Percentiles rank a stretch among this genome's conserved stretches.
phyloP scores from a whole-genome alignment of 1,139 yeast genomes.

The Schizosaccharomyces versatilis region DNA sequence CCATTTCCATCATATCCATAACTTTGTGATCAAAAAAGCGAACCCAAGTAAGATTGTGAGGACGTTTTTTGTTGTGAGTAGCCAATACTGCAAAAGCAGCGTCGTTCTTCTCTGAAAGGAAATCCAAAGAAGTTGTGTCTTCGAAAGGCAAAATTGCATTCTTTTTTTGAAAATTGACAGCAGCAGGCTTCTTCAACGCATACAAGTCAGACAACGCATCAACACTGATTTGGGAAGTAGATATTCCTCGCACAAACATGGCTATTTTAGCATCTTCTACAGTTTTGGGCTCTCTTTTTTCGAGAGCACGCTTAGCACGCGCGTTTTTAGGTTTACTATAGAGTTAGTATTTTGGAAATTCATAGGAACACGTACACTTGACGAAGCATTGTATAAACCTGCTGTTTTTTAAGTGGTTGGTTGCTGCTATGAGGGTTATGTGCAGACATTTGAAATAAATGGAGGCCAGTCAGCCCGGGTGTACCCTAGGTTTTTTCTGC shows the following conservation, averaged over 20 bases:
- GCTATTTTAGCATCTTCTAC: conserved; percentile 82
- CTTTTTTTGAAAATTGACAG: conserved; percentile 68
- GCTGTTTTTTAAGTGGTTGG: too few species aligned
- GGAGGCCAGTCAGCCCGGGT: too few species aligned
- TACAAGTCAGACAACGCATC: conserved; percentile 78
- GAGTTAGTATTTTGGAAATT: not conserved
- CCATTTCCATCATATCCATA: conserved; percentile 83
- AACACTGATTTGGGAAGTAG: conserved; percentile 57
- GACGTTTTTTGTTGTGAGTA: conserved; percentile 73
- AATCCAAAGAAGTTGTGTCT: conserved; percentile 68
- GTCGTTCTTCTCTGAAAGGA: conserved; percentile 86
- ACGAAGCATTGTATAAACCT: not conserved
- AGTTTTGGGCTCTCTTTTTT: conserved; percentile 67
- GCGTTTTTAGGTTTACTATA: conserved; percentile 67
- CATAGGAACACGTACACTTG: not conserved
- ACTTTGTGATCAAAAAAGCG: conserved; percentile 78
- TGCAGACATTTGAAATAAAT: too few species aligned
- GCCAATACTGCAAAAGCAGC: conserved; percentile 66
- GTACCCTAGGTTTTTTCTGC: too few species aligned
- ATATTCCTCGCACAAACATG: conserved; percentile 73
- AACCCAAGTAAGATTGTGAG: conserved; percentile 67
- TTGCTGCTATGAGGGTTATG: too few species aligned
- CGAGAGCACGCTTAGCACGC: conserved; percentile 84
- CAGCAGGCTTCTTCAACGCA: conserved; percentile 78
- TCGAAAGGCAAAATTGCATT: conserved; percentile 86